Percentiles rank a stretch among this genome's conserved stretches.
Evolutionary conservation across 208 protist genomes (phyloP).

Genomic region (Eutreptiella sp.): DNA sequence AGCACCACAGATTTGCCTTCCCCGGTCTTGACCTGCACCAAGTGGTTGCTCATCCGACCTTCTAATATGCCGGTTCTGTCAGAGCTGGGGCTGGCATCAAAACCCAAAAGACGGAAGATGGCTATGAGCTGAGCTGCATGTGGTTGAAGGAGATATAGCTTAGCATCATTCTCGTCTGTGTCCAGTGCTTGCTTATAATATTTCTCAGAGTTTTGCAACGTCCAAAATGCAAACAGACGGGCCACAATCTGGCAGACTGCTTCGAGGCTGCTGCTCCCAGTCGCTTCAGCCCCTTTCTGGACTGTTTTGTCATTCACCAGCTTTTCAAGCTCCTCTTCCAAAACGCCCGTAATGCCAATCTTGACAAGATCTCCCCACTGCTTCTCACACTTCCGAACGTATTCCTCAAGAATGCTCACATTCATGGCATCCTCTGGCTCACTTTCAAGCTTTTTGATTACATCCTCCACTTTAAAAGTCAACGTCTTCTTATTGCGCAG

Average conservation of each 20-base stretch:
- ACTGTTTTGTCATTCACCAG: not conserved
- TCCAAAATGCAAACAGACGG: conserved; percentile 2
- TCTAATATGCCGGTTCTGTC: not conserved
- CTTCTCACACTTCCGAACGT: not conserved
- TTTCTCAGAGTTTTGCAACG: not conserved
- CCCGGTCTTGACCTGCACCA: not conserved
- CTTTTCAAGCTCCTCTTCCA: not conserved
- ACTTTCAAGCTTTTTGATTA: not conserved
- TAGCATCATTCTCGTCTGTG: not conserved
- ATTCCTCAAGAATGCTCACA: too few species aligned
- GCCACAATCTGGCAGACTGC: not conserved
- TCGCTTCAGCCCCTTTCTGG: not conserved
- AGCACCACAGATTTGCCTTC: conserved; percentile 7
- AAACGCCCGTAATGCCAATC: not conserved
- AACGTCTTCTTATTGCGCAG: conserved; percentile 1
- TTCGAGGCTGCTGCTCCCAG: not conserved
- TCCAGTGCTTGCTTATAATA: not conserved
- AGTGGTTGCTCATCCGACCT: not conserved
- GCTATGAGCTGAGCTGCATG: not conserved
- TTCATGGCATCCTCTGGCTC: too few species aligned
- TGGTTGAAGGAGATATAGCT: not conserved
- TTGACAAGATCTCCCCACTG: not conserved
- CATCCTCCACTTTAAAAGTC: not conserved
- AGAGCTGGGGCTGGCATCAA: not conserved
- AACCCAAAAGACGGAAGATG: conserved; percentile 4